A percentile compares a stretch with the other conserved stretches of the same genome.
phyloP scores from a whole-genome alignment of 169 alveolate species.

The Cryptosporidium sp. region DNA sequence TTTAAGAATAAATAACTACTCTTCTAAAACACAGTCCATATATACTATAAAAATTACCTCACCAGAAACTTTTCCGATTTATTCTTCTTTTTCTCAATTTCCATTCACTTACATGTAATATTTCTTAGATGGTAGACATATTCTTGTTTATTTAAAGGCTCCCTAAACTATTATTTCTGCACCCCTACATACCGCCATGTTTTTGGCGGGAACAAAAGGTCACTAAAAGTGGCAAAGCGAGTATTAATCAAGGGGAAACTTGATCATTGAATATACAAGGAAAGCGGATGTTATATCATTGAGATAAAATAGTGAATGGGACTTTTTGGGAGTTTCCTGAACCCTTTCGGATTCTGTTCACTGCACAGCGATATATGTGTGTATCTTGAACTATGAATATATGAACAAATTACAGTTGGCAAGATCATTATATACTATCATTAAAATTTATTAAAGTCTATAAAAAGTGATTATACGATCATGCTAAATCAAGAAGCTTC shows the following conservation, averaged over 20 bases:
- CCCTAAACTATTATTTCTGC: constrained; percentile 11
- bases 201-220: constrained; percentile 3
- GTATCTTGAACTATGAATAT: not conserved
- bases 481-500: constrained; percentile 8
- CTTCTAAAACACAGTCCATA: not conserved
- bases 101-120: constrained; percentile 12
- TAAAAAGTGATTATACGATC: not conserved
- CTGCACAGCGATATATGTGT: not conserved
- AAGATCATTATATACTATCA: not conserved
- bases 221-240: constrained; percentile 32
- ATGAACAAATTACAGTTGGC: not conserved
- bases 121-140: constrained; percentile 65
- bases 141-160: constrained; percentile 8
- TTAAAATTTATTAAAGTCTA: not conserved
- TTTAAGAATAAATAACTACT: not conserved
- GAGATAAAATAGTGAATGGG: not conserved
- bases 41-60: not conserved
- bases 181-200: constrained; percentile 26
- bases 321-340: not conserved
- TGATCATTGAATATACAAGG: not conserved
- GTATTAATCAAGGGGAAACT: not conserved
- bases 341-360: not conserved
- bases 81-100: not conserved
- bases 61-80: not conserved
- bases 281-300: not conserved